phyloP scores from a whole-genome alignment of 495 filamentous ascomycete genomes.

The Xylaria palmicola region DNA sequence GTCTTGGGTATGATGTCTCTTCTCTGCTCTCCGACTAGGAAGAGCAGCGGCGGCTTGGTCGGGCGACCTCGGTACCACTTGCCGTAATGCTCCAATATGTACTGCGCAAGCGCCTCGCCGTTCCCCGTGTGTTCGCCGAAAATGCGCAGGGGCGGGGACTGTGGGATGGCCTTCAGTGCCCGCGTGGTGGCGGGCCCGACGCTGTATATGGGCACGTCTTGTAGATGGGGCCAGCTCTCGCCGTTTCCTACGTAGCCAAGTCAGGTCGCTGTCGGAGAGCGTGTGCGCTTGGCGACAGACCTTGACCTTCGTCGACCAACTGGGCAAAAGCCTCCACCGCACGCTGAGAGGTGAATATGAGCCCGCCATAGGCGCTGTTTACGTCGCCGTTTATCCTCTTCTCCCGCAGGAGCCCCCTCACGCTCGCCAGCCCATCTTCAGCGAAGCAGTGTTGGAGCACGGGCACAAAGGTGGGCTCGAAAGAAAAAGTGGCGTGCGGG shows the following conservation, averaged over 20 bases:
- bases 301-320: conserved; percentile 56
- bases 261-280: conserved; percentile 13
- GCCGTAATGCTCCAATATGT: conserved; percentile 73
- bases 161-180: conserved; percentile 60
- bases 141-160: conserved; percentile 50
- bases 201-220: conserved; percentile 69
- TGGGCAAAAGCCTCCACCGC: conserved; percentile 82
- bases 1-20: conserved; percentile 85
- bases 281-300: conserved; percentile 15
- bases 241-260: conserved; percentile 21
- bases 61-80: conserved; percentile 38
- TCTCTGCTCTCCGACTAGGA: conserved; percentile 82
- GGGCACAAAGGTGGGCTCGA: conserved; percentile 72
- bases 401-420: conserved; percentile 36
- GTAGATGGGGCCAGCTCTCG: conserved; percentile 45
- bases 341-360: conserved; percentile 93
- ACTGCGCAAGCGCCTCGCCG: conserved; percentile 71
- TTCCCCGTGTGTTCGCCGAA: conserved; percentile 78
- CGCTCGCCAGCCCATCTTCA: conserved; percentile 39
- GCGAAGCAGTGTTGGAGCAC: conserved; percentile 72
- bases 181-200: conserved; percentile 89
- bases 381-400: conserved; percentile 31
- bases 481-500: conserved; percentile 38
- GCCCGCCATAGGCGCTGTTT: conserved; percentile 64
- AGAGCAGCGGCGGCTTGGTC: conserved; percentile 66